A percentile compares a stretch with the other conserved stretches of the same genome.
These are phyloP conservation scores for Arxiozyma slooffiae DNA, from an alignment of 1,139 yeast genomes.

Conservation along the genomic window DNA sequence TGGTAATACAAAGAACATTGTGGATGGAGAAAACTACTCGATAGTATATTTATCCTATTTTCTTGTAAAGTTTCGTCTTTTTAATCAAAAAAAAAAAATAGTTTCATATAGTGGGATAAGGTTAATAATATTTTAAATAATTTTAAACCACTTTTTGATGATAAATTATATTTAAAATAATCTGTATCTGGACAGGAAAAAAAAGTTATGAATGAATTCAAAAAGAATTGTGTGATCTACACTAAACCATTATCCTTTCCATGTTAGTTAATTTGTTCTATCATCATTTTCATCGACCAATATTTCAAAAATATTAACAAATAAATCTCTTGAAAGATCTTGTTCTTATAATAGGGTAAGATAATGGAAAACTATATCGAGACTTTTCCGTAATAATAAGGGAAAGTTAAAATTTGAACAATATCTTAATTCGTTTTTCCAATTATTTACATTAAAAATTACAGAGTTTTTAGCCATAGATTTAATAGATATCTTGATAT, in stretches of 20 bases:
- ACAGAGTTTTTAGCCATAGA: slow-evolving; percentile 61
- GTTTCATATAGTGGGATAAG: slow-evolving; percentile 33
- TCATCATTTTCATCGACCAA: slow-evolving; percentile 34
- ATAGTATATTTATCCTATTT: slow-evolving; percentile 29
- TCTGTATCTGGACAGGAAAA: slow-evolving; percentile 40
- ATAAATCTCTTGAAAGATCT: slow-evolving; percentile 48
- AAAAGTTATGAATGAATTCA: slow-evolving; percentile 37
- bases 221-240: slow-evolving; percentile 48
- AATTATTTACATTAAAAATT: slow-evolving; percentile 64
- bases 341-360: slow-evolving; percentile 72
- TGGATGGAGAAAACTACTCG: slow-evolving; percentile 42
- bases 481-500: slow-evolving; percentile 44
- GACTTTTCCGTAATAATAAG: slow-evolving; percentile 45
- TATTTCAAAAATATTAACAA: slow-evolving; percentile 53
- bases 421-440: slow-evolving; percentile 81
- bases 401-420: slow-evolving; percentile 85
- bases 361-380: slow-evolving; percentile 65
- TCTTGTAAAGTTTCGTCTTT: slow-evolving; percentile 27
- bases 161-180: slow-evolving; percentile 30
- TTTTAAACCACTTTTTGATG: slow-evolving; percentile 29
- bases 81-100: slow-evolving; percentile 35
- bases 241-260: slow-evolving; percentile 27
- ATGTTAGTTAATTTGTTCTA: slow-evolving; percentile 38
- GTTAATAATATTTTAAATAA: slow-evolving; percentile 32
- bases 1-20: slow-evolving; percentile 49